Conservation (phyloP, 2,329 filamentous ascomycete genomes). For the Alternaria atra region DNA sequence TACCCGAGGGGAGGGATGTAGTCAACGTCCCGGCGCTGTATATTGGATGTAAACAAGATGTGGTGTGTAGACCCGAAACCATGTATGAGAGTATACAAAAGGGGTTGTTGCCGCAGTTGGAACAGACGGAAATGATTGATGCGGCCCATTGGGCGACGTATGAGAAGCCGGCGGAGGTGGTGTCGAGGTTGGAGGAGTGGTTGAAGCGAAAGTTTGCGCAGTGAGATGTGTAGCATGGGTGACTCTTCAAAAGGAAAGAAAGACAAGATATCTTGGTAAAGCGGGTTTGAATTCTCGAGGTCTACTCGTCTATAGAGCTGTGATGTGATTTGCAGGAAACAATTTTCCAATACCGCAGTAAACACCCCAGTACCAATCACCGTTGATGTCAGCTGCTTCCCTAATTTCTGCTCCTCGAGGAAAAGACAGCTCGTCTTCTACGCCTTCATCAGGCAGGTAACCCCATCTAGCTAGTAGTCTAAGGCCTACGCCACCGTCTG, state of each 20-base stretch:
- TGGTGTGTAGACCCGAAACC: conserved; percentile 45
- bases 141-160: conserved; percentile 49
- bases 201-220: conserved; percentile 24
- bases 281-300: neutral
- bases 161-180: conserved; percentile 47
- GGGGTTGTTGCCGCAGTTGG: conserved; percentile 43
- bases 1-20: conserved; percentile 27
- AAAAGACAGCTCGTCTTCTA: conserved; percentile 81
- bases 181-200: conserved; percentile 27
- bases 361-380: conserved; percentile 87
- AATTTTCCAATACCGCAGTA: conserved; percentile 83
- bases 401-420: conserved; percentile 82
- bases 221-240: neutral
- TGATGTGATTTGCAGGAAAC: conserved; percentile 79
- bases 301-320: conserved; percentile 9
- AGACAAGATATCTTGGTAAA: neutral
- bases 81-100: conserved; percentile 38
- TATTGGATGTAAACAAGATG: conserved; percentile 45
- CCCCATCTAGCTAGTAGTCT: conserved; percentile 74
- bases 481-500: conserved; percentile 76
- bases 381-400: conserved; percentile 87
- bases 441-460: conserved; percentile 74
- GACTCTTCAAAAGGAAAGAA: neutral
- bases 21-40: conserved; percentile 52
- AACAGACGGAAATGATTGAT: conserved; percentile 44